Conservation (phyloP, 2,329 filamentous ascomycete genomes). For the Graphilbum ipis-grandicollis region DNA sequence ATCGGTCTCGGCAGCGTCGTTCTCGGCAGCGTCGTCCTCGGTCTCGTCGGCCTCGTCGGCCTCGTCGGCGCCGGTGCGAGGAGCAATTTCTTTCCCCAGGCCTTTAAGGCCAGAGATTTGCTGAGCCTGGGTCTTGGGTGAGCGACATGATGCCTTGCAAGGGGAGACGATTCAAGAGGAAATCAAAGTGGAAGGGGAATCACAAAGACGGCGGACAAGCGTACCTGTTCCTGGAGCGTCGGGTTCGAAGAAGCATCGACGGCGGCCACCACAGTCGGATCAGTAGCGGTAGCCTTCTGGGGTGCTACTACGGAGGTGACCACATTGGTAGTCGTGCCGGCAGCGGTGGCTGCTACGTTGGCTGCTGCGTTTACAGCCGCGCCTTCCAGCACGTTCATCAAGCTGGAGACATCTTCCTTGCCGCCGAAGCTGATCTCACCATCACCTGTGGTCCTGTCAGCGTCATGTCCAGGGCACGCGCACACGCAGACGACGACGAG, state of each 20-base stretch:
- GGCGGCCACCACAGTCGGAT: slow-evolving; percentile 5
- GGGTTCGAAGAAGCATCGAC: slow-evolving; percentile 13
- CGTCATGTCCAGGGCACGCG: not conserved
- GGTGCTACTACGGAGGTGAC: slow-evolving; percentile 5
- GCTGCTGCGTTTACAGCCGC: slow-evolving; percentile 23
- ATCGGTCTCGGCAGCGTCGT: slow-evolving; percentile 9
- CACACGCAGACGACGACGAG: not conserved
- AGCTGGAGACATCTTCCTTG: slow-evolving; percentile 23
- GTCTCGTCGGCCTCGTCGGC: no score
- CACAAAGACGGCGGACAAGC: slow-evolving; percentile 5
- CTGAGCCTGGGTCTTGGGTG: no score
- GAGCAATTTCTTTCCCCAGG: slow-evolving; percentile 30
- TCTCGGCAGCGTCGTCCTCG: slow-evolving; percentile 3
- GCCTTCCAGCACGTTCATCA: slow-evolving; percentile 28
- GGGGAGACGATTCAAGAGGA: slow-evolving; percentile 5
- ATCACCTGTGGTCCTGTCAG: slow-evolving; percentile 15
- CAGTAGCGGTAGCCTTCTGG: slow-evolving; percentile 1
- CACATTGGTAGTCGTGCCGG: slow-evolving; percentile 8
- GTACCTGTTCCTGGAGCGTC: slow-evolving; percentile 18
- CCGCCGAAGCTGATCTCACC: slow-evolving; percentile 30
- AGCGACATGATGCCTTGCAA: not conserved
- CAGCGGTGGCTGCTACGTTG: slow-evolving; percentile 12
- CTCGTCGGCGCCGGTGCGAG: no score
- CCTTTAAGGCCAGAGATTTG: slow-evolving; percentile 27
- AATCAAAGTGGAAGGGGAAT: no score